phyloP scores from a whole-genome alignment of 1,284 basidiomycete genomes.

The Tylopilus sp. region DNA sequence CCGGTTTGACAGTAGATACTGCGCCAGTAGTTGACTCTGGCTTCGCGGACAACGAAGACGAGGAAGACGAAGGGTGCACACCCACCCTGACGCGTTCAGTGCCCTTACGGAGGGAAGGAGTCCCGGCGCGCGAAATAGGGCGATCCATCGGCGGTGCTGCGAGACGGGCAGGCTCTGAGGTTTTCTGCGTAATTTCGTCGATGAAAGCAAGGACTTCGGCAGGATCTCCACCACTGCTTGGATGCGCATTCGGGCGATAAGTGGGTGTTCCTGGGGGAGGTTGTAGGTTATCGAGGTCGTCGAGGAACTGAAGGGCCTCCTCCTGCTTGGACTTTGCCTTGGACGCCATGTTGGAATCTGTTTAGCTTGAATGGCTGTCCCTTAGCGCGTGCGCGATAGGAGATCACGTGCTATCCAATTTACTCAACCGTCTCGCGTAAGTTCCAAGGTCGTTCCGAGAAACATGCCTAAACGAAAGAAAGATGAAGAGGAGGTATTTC shows the following conservation, averaged over 20 bases:
- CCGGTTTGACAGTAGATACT: conserved; percentile 26
- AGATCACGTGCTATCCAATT: conserved; percentile 19
- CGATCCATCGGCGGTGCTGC: conserved; percentile 53
- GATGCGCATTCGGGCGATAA: conserved; percentile 17
- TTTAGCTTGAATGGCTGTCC: neutral
- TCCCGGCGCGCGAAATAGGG: conserved; percentile 62
- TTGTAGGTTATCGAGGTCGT: conserved; percentile 59
- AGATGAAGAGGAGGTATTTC: conserved; percentile 40
- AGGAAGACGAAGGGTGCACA: conserved; percentile 37
- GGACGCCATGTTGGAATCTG: conserved; percentile 37
- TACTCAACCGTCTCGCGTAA: neutral
- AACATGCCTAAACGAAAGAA: conserved; percentile 31
- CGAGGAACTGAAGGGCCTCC: conserved; percentile 86
- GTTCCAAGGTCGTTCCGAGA: neutral
- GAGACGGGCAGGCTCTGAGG: conserved; percentile 65
- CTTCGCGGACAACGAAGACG: conserved; percentile 38
- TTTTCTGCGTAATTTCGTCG: conserved; percentile 91
- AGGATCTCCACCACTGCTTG: conserved; percentile 56
- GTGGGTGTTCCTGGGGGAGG: conserved; percentile 30
- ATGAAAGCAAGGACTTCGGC: conserved; percentile 85
- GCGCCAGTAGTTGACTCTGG: conserved; percentile 27
- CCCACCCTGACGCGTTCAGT: conserved; percentile 73
- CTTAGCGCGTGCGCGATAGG: conserved; percentile 4
- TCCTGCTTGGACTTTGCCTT: conserved; percentile 81
- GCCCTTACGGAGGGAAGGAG: conserved; percentile 70